These are phyloP conservation scores for Claviceps spartinae DNA, from an alignment of 2,329 filamentous ascomycete species.

Conservation along the genomic window DNA sequence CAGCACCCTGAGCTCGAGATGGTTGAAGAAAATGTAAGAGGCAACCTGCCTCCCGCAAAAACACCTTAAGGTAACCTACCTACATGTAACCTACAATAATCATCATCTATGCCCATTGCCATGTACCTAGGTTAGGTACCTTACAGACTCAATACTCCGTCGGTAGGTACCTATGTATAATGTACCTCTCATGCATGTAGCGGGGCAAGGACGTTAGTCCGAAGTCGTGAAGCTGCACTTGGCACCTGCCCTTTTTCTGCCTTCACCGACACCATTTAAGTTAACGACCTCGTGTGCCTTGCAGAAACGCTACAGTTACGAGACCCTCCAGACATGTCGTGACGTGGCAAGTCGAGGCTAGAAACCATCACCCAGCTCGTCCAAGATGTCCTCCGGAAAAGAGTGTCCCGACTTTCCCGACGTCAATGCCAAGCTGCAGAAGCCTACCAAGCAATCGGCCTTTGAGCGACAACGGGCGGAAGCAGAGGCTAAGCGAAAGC, in stretches of 20 bases:
- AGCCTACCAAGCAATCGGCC: constrained; percentile 68
- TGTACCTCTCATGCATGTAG: no score
- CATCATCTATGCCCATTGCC: no score
- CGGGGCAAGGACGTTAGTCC: no score
- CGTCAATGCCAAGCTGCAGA: constrained; percentile 63
- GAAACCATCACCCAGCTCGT: background rate
- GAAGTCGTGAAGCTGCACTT: background rate
- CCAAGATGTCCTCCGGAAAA: constrained; percentile 33
- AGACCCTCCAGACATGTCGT: constrained; percentile 4
- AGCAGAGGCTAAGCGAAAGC: constrained; percentile 72
- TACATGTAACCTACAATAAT: no score
- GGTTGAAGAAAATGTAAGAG: no score
- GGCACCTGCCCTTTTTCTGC: background rate
- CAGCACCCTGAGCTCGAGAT: no score
- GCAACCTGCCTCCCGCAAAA: no score
- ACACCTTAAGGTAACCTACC: no score
- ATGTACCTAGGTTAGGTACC: no score
- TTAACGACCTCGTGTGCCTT: background rate
- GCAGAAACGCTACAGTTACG: background rate
- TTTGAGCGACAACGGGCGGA: constrained; percentile 85
- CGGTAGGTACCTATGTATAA: no score
- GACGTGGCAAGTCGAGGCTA: background rate
- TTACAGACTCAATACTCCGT: no score
- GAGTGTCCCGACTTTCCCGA: constrained; percentile 51
- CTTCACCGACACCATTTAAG: background rate